Evolutionary conservation across 805 yeast genomes (phyloP), one percentile per base, ranked within the genome.

Genomic region (Candida quercuum): DNA sequence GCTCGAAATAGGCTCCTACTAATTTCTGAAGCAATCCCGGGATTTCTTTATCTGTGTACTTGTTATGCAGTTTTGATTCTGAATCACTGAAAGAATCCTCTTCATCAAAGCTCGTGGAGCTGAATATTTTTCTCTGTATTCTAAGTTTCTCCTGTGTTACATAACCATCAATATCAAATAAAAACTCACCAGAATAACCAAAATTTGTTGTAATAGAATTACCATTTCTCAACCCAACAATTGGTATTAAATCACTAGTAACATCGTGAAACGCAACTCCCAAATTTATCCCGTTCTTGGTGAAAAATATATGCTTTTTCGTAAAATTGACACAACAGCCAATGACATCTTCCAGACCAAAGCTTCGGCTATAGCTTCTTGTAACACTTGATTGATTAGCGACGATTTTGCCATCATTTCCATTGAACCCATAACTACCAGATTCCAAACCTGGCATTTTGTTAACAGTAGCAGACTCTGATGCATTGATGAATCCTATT

Each of bases 301-400:
- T 88, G 46, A 76, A 76, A 49, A 88, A 89, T 3, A 86, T 69
- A 0, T 78, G 61, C 29, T 75, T 71, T 28, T 73, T 74, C 13
- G 72, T 64, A 48, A 75, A 82, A 61, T 88, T 82, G 18, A 87
- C 70, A 5, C 96, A 96, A 58, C 89, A 82, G 0, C 97, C 97
- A 44, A 89, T 70, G 3, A 74, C 66, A 57, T 87, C 96, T 17
- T 71, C 71, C 25, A 61, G 53, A 0, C 78, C 74, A 55, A 72
- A 80, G 22, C 55, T 60, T 28, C 71, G 67, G 2, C 67, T 67
- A 35, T 63, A 68, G 18, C 59, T 63, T 30, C 62, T 63, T 13
- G 65, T 59, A 3, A 63, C 54, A 11, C 23, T 29, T 19, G 65
- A 63, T 33, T 66, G 69, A 35, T 65, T 57, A 18, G 63, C 57